Evolutionary conservation across 495 filamentous ascomycete genomes (phyloP).

Genomic region (Lophium mytilinum): DNA sequence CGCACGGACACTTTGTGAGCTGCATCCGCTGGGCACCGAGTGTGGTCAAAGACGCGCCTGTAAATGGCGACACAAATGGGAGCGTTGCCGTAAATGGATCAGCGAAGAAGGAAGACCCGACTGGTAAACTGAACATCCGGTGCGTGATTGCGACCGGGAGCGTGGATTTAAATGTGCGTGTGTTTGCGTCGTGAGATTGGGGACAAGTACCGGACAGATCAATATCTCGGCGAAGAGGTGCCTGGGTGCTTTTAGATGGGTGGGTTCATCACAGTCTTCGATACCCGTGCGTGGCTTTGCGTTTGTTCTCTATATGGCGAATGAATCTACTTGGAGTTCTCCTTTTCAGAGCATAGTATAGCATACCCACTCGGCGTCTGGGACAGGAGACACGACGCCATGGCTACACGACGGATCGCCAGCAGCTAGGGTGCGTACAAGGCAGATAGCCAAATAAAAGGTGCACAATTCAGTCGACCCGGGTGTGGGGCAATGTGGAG

Average conservation of each 20-base stretch:
- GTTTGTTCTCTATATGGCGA: neutral
- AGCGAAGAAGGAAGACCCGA: conserved; percentile 36
- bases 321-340: neutral
- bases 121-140: conserved; percentile 42
- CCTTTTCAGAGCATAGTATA: neutral
- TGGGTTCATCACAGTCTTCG: neutral
- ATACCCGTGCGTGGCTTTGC: neutral
- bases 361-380: neutral
- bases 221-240: too few species aligned
- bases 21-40: conserved; percentile 89
- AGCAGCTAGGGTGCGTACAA: too few species aligned
- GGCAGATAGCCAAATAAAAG: too few species aligned
- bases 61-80: conserved; percentile 37
- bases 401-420: too few species aligned
- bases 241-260: neutral
- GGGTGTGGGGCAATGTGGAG: too few species aligned
- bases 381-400: too few species aligned
- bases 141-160: conserved; percentile 60
- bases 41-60: conserved; percentile 49
- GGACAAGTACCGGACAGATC: neutral
- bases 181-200: conserved; percentile 43
- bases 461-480: too few species aligned
- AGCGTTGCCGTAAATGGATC: conserved; percentile 41
- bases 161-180: conserved; percentile 53
- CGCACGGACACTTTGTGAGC: conserved; percentile 79